A percentile compares a stretch with the other conserved stretches of the same genome.
These are phyloP conservation scores for Rosa lucieae DNA, from an alignment of 306 rosid genomes.

Conservation along the genomic window DNA sequence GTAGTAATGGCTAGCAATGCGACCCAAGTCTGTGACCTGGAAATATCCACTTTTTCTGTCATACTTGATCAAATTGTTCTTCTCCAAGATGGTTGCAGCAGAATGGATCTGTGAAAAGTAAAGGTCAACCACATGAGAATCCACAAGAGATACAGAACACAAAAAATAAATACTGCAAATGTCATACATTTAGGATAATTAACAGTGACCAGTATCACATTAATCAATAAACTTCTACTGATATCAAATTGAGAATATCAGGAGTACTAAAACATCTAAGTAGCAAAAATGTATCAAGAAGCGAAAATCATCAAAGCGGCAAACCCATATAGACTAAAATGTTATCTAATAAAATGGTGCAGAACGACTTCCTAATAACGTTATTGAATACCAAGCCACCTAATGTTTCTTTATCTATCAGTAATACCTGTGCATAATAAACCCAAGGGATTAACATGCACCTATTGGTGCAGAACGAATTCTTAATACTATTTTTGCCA, in stretches of 20 bases:
- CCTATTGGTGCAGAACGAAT: neutral
- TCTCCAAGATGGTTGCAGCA: slow-evolving; percentile 80
- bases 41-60: slow-evolving; percentile 95
- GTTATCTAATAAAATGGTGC: neutral
- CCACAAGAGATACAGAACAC: neutral
- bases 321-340: neutral
- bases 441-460: no score
- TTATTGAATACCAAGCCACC: neutral
- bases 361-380: neutral
- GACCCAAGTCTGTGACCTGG: slow-evolving; percentile 96
- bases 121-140: slow-evolving; percentile 24
- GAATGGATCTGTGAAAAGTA: slow-evolving; percentile 71
- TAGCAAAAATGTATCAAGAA: neutral
- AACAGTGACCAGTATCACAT: neutral
- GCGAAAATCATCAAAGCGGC: neutral
- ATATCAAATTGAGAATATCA: neutral
- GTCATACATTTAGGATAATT: neutral
- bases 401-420: neutral
- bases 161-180: neutral
- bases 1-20: slow-evolving; percentile 92
- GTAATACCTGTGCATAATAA: no score
- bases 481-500: no score
- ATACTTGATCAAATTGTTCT: slow-evolving; percentile 85
- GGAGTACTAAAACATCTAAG: neutral
- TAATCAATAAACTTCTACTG: neutral